A percentile compares a stretch with the other conserved stretches of the same genome.
Conservation (phyloP, 257 asterid species). For the Nyctanthes arbortristis region DNA sequence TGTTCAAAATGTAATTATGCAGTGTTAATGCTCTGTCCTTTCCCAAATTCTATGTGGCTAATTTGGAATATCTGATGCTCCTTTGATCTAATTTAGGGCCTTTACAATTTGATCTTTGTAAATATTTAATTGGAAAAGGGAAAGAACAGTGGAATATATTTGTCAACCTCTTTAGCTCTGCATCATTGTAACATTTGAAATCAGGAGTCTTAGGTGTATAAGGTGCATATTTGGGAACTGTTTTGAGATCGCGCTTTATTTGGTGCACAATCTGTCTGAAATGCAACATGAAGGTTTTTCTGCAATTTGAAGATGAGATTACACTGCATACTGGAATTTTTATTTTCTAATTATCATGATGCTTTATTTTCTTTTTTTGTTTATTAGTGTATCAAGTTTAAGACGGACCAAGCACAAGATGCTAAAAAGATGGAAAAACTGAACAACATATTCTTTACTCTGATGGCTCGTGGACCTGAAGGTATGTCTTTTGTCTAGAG, state of each 20-base stretch:
- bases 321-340: neutral
- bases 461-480: conserved; percentile 90
- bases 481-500: conserved; percentile 42
- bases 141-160: neutral
- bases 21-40: neutral
- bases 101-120: neutral
- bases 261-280: neutral
- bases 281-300: conserved; percentile 5
- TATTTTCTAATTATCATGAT: conserved; percentile 14
- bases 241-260: neutral
- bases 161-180: conserved; percentile 1
- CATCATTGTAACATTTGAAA: neutral
- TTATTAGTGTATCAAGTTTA: conserved; percentile 71
- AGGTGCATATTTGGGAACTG: conserved; percentile 4
- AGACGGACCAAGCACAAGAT: conserved; percentile 92
- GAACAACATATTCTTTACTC: conserved; percentile 74
- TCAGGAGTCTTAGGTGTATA: neutral
- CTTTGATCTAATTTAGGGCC: neutral
- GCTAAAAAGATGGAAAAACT: conserved; percentile 88
- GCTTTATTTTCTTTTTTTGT: conserved; percentile 17
- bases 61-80: neutral
- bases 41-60: neutral
- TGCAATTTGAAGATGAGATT: neutral
- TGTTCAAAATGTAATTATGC: neutral
- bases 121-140: neutral